Evolutionary conservation across 106 monocot genomes (phyloP), one percentile per base, ranked within the genome.

Genomic region (Dioscorea zingiberensis): DNA sequence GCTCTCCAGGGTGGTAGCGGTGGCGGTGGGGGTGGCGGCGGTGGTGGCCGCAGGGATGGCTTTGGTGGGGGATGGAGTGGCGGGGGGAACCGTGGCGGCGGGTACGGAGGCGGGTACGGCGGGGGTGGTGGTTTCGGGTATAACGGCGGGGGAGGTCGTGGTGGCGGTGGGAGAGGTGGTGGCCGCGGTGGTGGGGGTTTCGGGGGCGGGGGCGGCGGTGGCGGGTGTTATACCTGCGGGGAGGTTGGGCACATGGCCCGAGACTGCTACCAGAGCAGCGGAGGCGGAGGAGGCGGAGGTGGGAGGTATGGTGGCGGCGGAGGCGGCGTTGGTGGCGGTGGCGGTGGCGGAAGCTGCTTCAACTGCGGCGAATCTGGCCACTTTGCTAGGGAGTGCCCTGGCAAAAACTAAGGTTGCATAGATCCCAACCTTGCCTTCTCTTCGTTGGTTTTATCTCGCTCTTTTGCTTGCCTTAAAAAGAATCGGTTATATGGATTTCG

Each of bases 1-100:
- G 18, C 16, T 22, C 44, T 80, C 59, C 69, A 74, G 60, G 79
- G 74, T 2, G 54, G 58, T 9, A 72, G 59, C 14, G 24, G 24
- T 21, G 59, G 72, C 8, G 46, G 57, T 11, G 29, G 61, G 14
- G 54, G 56, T 9, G 69, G 63, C 17, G 64, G 69, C 58, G 48
- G 19, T 26, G 58, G 58, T 26, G 58, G 58, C 58, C 58, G 58
- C 24, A n/a, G 58, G 8, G 58, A 58, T 25, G 22, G 25, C 8
- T 58, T 22, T 26, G 58, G 58, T 25, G 58, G 58, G 13, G 55
- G 67, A 14, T 63, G 59, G 17, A 64, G 71, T 8, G 59, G 27
- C 45, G 71, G 73, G 2, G 54, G 80, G 5, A 21, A 49, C 54
- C 19, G 65, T 21, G 64, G 73, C 48, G 62, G 58, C 12, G 48